These are phyloP conservation scores for Pseudogymnoascus sp. DNA, from an alignment of 2,329 filamentous ascomycete species.

Conservation along the genomic window DNA sequence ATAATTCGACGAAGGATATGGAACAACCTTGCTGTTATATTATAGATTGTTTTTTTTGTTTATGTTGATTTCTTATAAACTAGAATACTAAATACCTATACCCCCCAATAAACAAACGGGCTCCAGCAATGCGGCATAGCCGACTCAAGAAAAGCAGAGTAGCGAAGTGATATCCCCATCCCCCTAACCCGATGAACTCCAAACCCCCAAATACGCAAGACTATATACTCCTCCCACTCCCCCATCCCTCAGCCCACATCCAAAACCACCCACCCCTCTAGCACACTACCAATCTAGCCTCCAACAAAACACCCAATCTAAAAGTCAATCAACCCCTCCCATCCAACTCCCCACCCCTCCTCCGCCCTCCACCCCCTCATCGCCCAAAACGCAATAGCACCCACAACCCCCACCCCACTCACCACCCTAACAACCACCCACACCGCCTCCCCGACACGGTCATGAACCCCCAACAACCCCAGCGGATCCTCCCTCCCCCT, in stretches of 20 bases:
- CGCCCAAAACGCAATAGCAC: constrained; percentile 62
- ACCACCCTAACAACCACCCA: constrained; percentile 66
- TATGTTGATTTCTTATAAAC: not conserved
- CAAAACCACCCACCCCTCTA: not conserved
- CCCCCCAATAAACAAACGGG: not conserved
- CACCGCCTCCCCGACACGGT: constrained; percentile 56
- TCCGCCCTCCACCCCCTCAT: constrained; percentile 24
- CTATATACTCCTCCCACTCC: not conserved
- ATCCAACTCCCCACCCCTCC: constrained; percentile 10
- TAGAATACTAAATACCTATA: not conserved
- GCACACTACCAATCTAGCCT: not conserved
- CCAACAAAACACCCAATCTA: not conserved
- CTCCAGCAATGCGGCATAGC: not conserved
- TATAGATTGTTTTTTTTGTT: not conserved
- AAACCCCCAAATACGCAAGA: not conserved
- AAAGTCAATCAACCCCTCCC: constrained; percentile 6
- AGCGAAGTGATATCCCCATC: not conserved
- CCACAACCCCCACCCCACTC: constrained; percentile 66
- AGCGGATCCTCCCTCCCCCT: constrained; percentile 59
- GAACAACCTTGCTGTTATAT: not conserved
- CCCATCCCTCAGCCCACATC: not conserved
- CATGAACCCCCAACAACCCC: constrained; percentile 64
- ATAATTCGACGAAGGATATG: not conserved
- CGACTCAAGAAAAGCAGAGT: not conserved
- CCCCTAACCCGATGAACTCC: not conserved